Evolutionary conservation across 495 filamentous ascomycete genomes (phyloP).

Genomic region (Chaetomium fimeti): DNA sequence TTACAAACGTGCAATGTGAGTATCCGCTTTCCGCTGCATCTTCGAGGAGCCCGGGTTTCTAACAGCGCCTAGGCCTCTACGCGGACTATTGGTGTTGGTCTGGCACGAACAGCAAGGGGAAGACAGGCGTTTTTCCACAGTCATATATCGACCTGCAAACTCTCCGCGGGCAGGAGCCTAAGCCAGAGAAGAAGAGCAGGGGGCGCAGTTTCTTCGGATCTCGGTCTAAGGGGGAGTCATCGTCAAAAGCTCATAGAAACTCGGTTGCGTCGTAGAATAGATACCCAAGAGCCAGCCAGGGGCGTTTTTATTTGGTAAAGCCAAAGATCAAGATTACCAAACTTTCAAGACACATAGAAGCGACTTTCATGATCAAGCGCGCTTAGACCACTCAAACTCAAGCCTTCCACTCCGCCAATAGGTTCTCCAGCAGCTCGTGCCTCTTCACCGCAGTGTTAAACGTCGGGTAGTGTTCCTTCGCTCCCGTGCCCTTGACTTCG

Average conservation of each 20-base stretch:
- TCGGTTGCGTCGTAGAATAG: constrained; percentile 12
- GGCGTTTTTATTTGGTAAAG: too few relatives aligned
- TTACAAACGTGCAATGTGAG: constrained; percentile 41
- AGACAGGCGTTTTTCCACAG: constrained; percentile 44
- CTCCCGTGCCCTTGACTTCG: constrained; percentile 18
- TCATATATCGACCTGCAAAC: constrained; percentile 20
- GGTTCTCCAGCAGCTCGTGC: constrained; percentile 39
- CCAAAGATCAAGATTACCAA: too few relatives aligned
- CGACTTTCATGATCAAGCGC: neutral
- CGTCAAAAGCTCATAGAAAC: neutral
- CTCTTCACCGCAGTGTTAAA: constrained; percentile 47
- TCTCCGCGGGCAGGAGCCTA: neutral
- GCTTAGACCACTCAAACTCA: neutral
- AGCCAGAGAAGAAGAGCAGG: neutral
- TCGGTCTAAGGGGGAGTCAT: neutral
- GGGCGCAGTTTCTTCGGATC: constrained; percentile 9
- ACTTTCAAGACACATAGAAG: too few relatives aligned
- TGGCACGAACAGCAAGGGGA: constrained; percentile 45
- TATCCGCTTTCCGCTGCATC: neutral
- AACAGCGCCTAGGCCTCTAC: constrained; percentile 30
- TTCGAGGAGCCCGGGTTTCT: neutral
- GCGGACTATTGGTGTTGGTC: constrained; percentile 50
- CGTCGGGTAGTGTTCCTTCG: constrained; percentile 30
- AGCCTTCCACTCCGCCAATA: constrained; percentile 26
- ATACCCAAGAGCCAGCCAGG: constrained; percentile 2